Evolutionary conservation across 805 yeast species (phyloP).

Genomic region (Suhomyces sp.): DNA sequence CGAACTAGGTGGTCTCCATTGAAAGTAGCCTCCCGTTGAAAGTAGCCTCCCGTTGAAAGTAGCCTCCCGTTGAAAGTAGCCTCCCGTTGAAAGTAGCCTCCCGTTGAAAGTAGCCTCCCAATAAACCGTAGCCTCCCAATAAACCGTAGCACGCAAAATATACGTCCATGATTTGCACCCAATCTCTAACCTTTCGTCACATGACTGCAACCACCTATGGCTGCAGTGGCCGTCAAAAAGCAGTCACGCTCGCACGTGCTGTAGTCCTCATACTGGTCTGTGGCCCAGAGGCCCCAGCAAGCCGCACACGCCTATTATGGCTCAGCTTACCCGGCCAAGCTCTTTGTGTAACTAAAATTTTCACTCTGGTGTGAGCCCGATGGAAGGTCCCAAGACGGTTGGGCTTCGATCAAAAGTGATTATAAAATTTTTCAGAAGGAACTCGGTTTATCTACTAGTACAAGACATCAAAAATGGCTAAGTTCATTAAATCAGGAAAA

Average conservation of each 20-base stretch:
- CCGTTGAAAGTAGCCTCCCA: too few species aligned
- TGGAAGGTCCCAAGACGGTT: slow-evolving; percentile 2
- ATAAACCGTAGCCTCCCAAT: too few species aligned
- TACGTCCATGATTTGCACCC: neutral
- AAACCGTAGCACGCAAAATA: too few species aligned
- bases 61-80: too few species aligned
- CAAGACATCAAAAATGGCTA: slow-evolving; percentile 71
- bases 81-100: too few species aligned
- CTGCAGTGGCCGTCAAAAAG: slow-evolving; percentile 7
- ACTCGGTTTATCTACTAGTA: slow-evolving; percentile 17
- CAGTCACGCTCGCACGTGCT: slow-evolving; percentile 13
- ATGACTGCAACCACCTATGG: neutral
- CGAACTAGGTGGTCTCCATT: slow-evolving; percentile 34
- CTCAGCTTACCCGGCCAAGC: slow-evolving; percentile 5
- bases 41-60: too few species aligned
- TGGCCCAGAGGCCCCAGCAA: slow-evolving; percentile 1
- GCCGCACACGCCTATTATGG: neutral
- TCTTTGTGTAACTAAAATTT: slow-evolving; percentile 13
- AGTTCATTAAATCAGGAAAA: slow-evolving; percentile 99
- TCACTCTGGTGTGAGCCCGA: slow-evolving; percentile 10
- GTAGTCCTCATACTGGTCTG: neutral
- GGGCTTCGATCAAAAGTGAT: slow-evolving; percentile 4
- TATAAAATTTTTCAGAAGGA: slow-evolving; percentile 21
- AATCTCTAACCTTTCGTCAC: neutral
- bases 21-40: too few species aligned